Percentiles rank a stretch among this genome's conserved stretches.
Evolutionary conservation across 495 filamentous ascomycete species (phyloP).

Genomic region (Penicillium goetzii): DNA sequence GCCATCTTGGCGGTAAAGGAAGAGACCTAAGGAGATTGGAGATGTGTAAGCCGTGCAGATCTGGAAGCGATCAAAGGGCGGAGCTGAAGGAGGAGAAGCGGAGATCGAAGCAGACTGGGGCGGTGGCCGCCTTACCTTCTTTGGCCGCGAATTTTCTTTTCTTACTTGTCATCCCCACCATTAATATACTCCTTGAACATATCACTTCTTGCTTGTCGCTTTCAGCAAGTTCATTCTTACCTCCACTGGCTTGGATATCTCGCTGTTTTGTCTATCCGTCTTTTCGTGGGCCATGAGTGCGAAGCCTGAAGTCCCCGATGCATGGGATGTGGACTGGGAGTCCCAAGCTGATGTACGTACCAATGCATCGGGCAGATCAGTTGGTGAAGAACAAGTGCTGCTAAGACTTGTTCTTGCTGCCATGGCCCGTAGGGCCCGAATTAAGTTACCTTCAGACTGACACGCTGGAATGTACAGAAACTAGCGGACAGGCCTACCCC

Average conservation of each 20-base stretch:
- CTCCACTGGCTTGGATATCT: conserved; percentile 7
- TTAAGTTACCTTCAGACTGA: conserved; percentile 17
- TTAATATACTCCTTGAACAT: conserved; percentile 23
- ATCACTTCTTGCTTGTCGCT: conserved; percentile 10
- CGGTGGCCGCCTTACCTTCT: conserved; percentile 30
- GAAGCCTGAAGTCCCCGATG: conserved; percentile 64
- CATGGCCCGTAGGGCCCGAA: conserved; percentile 1
- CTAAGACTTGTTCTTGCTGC: background rate
- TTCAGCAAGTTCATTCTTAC: conserved; percentile 2
- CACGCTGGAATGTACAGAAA: conserved; percentile 32
- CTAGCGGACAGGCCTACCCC: conserved; percentile 42
- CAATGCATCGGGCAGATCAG: background rate
- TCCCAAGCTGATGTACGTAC: conserved; percentile 67
- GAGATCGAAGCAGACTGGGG: conserved; percentile 27
- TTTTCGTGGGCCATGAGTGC: conserved; percentile 53
- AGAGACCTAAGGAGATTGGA: background rate
- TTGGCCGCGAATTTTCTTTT: conserved; percentile 32
- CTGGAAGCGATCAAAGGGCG: conserved; percentile 5
- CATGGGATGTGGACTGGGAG: conserved; percentile 94
- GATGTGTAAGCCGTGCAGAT: conserved; percentile 5
- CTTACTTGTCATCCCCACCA: conserved; percentile 18
- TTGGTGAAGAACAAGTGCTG: background rate
- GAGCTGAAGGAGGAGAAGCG: conserved; percentile 16
- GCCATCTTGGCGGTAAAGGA: conserved; percentile 24
- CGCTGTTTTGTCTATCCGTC: conserved; percentile 1